Percentiles rank a stretch among this genome's conserved stretches.
Evolutionary conservation across 75 land plant genomes (phyloP).

Genomic region (Cupressus sempervirens): DNA sequence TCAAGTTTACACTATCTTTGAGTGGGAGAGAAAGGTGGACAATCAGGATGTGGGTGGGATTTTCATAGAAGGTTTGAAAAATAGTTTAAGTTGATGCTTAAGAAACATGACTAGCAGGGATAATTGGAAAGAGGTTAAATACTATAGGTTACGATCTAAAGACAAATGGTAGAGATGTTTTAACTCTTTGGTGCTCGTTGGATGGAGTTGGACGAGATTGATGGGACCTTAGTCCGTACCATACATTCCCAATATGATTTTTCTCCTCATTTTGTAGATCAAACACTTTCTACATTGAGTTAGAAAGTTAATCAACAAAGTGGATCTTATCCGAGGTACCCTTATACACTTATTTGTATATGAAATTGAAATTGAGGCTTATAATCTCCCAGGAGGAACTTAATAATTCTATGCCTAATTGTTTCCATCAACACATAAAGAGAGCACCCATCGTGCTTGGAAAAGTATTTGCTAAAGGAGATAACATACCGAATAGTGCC

Average conservation of each 20-base stretch:
- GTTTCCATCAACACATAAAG: neutral
- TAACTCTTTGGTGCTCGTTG: neutral
- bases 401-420: neutral
- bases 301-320: neutral
- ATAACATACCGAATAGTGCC: neutral
- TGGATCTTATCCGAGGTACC: neutral
- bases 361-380: neutral
- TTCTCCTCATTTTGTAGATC: neutral
- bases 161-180: neutral
- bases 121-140: too few species aligned
- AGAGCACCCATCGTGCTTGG: neutral
- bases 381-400: neutral
- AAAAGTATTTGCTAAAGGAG: neutral
- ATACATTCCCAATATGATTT: neutral
- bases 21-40: neutral
- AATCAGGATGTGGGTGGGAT: neutral
- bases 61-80: neutral
- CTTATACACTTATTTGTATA: neutral
- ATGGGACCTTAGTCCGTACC: neutral
- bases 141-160: neutral
- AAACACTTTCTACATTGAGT: neutral
- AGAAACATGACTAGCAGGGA: neutral
- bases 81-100: too few species aligned
- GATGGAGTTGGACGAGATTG: neutral
- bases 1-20: too few species aligned